A percentile compares a stretch with the other conserved stretches of the same genome.
Conservation (phyloP, 2,329 filamentous ascomycete genomes). For the Penicillium freii region DNA sequence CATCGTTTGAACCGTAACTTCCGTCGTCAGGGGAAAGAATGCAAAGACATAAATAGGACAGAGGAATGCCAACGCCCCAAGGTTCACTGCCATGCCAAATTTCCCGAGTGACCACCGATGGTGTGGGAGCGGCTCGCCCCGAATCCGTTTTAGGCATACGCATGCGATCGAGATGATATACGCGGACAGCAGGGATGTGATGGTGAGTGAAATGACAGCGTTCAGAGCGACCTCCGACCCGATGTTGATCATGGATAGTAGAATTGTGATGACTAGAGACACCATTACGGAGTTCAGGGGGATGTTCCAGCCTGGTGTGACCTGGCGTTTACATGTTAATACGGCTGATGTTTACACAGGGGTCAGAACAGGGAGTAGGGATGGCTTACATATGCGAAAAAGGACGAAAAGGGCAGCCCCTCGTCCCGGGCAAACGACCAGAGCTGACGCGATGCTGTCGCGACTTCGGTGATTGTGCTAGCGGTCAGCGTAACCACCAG, state of each 20-base stretch:
- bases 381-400: constrained; percentile 39
- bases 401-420: constrained; percentile 41
- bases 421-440: constrained; percentile 54
- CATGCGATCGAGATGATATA: constrained; percentile 50
- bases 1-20: constrained; percentile 41
- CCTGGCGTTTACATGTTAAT: constrained; percentile 23
- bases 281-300: constrained; percentile 50
- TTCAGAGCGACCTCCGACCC: constrained; percentile 48
- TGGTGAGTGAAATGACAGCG: constrained; percentile 45
- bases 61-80: constrained; percentile 41
- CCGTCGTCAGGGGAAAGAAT: constrained; percentile 44
- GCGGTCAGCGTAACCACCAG: constrained; percentile 51
- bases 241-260: constrained; percentile 54
- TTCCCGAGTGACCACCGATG: constrained; percentile 48
- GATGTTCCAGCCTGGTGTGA: constrained; percentile 41
- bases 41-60: constrained; percentile 43
- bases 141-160: constrained; percentile 46
- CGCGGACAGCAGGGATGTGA: constrained; percentile 43
- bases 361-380: neutral
- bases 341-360: neutral
- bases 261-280: constrained; percentile 44
- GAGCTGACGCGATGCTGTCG: constrained; percentile 57
- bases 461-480: constrained; percentile 54
- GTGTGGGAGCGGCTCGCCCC: constrained; percentile 42
- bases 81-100: constrained; percentile 46